Evolutionary conservation across 2,329 filamentous ascomycete genomes (phyloP), one percentile per base, ranked within the genome.

Genomic region (Aspergillus brunneoviolaceus): DNA sequence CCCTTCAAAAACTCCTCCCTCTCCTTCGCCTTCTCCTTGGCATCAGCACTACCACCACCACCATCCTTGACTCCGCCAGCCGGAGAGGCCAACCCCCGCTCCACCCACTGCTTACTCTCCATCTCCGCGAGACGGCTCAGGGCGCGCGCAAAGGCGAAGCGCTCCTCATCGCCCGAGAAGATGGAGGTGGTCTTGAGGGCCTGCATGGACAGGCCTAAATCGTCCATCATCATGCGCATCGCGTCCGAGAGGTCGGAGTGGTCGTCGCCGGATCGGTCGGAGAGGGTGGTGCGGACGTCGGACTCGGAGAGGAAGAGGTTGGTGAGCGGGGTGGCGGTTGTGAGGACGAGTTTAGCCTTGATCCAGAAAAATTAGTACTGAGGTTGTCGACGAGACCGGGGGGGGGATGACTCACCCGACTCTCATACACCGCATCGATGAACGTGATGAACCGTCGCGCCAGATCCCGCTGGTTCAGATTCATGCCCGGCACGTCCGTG

Each of bases 361-460:
- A n/a, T 31, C 50, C 49, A 11, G 49, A 16, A 35, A 5, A 33
- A 25, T 19, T 23, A n/a, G 21, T 50, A 2, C 9, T 29, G 4
- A 21, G 53, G 49, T 12, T 39, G 5, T 9, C 2, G 19, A 47
- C 19, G n/a, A 21, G 10, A 35, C 2, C 16, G 16, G 21, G 35
- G 11, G n/a, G 5, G n/a, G 45, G 10, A 14, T 35, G 10, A 64
- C 80, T 60, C 73, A 85, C 84, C 67, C 82, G 76, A 64, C 79
- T 82, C 76, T 99, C 95, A 72, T 99, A 99, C 4, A 97, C 89
- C 5, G 95, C 94, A 74, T 99, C 95, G 65, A 99, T 91, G 69
- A 99, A 97, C 0, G 94, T 99, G 74, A 99, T 99, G 76, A 99
- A 97, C 5, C 95, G 85, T 12, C 95, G 82, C 0, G 95, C 95